A percentile compares a stretch with the other conserved stretches of the same genome.
These are phyloP conservation scores for Chalciporus pseudorubinellus DNA, from an alignment of 768 basidiomycete species.

Conservation along the genomic window DNA sequence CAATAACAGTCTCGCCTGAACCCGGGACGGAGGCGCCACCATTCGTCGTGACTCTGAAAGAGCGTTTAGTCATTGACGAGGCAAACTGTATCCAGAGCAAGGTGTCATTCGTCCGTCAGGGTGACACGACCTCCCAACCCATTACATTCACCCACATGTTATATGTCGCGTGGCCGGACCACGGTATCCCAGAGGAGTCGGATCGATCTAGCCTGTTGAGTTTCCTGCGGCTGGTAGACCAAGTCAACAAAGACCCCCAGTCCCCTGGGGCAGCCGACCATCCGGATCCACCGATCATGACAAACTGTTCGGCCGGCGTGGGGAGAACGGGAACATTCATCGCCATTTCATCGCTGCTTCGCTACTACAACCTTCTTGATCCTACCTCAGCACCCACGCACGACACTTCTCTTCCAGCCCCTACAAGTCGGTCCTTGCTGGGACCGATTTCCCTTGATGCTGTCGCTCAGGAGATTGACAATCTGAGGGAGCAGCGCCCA, in stretches of 20 bases:
- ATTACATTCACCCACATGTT: conserved; percentile 68
- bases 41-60: conserved; percentile 58
- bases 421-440: conserved; percentile 49
- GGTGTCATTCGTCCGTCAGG: conserved; percentile 49
- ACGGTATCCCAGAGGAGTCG: conserved; percentile 67
- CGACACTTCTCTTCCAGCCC: conserved; percentile 19
- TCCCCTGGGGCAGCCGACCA: conserved; percentile 32
- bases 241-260: conserved; percentile 49
- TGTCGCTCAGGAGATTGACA: conserved; percentile 71
- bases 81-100: conserved; percentile 63
- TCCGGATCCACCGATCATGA: conserved; percentile 72
- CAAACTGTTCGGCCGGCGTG: conserved; percentile 85
- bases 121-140: conserved; percentile 28
- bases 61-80: conserved; percentile 44
- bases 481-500: conserved; percentile 74
- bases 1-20: conserved; percentile 46
- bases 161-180: conserved; percentile 80
- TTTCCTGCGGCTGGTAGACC: conserved; percentile 66
- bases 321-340: conserved; percentile 89
- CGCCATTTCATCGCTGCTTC: conserved; percentile 74
- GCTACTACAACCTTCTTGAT: conserved; percentile 49
- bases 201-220: conserved; percentile 58
- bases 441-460: conserved; percentile 58
- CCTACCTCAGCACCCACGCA: conserved; percentile 23
- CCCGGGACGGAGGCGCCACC: conserved; percentile 38